phyloP scores from a whole-genome alignment of 2,329 filamentous ascomycete species.

The Verticillium alfalfae region DNA sequence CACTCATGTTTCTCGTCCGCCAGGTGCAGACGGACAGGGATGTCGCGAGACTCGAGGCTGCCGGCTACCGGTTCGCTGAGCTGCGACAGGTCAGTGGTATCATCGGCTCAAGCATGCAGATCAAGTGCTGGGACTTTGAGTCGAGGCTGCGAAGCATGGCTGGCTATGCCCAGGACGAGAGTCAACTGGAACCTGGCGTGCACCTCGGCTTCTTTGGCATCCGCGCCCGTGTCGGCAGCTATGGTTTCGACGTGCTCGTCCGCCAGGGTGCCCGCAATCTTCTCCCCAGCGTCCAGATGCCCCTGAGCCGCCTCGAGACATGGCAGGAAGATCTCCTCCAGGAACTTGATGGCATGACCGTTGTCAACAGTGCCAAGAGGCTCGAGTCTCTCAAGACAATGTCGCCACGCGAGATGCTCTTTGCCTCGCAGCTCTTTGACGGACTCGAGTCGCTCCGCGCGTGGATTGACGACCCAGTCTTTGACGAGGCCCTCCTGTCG shows the following conservation, averaged over 20 bases:
- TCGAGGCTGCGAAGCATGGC: slow-evolving; percentile 60
- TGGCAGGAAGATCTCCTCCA: slow-evolving; percentile 51
- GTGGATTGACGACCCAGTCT: slow-evolving; percentile 36
- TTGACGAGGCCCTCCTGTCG: slow-evolving; percentile 40
- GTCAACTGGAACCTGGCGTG: slow-evolving; percentile 44
- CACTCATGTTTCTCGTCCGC: slow-evolving; percentile 75
- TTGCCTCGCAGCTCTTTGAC: slow-evolving; percentile 37
- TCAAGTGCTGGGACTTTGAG: slow-evolving; percentile 57
- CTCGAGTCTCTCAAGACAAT: slow-evolving; percentile 29
- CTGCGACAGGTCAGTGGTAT: slow-evolving; percentile 61
- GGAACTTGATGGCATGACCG: slow-evolving; percentile 38
- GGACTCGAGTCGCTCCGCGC: slow-evolving; percentile 32
- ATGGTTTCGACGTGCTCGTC: slow-evolving; percentile 60
- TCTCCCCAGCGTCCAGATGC: slow-evolving; percentile 53
- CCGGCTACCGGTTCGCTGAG: slow-evolving; percentile 74
- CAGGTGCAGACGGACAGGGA: slow-evolving; percentile 53
- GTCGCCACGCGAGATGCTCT: slow-evolving; percentile 33
- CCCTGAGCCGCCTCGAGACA: slow-evolving; percentile 44
- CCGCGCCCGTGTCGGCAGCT: slow-evolving; percentile 41
- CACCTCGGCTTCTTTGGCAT: slow-evolving; percentile 56
- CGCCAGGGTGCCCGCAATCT: slow-evolving; percentile 50
- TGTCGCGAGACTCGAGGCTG: slow-evolving; percentile 57
- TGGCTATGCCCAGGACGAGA: slow-evolving; percentile 42
- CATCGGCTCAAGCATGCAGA: slow-evolving; percentile 69
- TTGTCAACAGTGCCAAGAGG: slow-evolving; percentile 30